A percentile compares a stretch with the other conserved stretches of the same genome.
These are phyloP conservation scores for Myotisia sp. DNA, from an alignment of 2,329 filamentous ascomycete species.

Conservation along the genomic window DNA sequence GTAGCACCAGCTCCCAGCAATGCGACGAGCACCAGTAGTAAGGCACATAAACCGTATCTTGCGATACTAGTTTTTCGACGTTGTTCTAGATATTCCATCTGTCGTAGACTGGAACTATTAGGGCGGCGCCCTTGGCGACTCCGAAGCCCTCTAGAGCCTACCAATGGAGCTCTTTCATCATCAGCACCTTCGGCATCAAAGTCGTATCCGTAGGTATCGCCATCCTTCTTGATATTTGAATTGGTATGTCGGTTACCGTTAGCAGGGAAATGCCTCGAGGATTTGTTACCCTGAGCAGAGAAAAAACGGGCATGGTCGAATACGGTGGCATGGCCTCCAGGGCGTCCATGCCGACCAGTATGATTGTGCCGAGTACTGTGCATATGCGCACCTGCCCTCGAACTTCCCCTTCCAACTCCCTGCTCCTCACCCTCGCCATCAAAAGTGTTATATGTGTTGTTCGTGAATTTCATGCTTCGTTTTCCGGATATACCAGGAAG, in stretches of 20 bases:
- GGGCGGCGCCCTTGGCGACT: constrained; percentile 43
- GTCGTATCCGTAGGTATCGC: constrained; percentile 57
- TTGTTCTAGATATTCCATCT: constrained; percentile 60
- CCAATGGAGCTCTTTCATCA: constrained; percentile 74
- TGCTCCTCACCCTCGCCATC: constrained; percentile 55
- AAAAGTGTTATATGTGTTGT: constrained; percentile 39
- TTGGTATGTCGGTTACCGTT: constrained; percentile 36
- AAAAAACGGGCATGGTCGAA: constrained; percentile 65
- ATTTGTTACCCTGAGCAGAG: constrained; percentile 38
- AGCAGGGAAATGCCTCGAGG: constrained; percentile 39
- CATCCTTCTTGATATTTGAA: constrained; percentile 43
- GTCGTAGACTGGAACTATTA: constrained; percentile 45
- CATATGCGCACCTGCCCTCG: constrained; percentile 44
- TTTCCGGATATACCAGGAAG: constrained; percentile 54
- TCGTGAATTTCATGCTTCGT: constrained; percentile 93
- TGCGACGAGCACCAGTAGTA: constrained; percentile 68
- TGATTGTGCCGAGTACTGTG: constrained; percentile 62
- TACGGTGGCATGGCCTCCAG: constrained; percentile 52
- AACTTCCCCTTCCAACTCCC: constrained; percentile 46
- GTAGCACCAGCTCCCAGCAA: constrained; percentile 73
- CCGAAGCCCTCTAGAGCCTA: constrained; percentile 45
- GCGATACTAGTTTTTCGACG: constrained; percentile 49
- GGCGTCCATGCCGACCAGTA: constrained; percentile 63
- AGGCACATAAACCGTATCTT: constrained; percentile 72
- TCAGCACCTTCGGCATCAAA: constrained; percentile 72